These are phyloP conservation scores for Torulaspora indica DNA, from an alignment of 805 yeast species.

Conservation along the genomic window DNA sequence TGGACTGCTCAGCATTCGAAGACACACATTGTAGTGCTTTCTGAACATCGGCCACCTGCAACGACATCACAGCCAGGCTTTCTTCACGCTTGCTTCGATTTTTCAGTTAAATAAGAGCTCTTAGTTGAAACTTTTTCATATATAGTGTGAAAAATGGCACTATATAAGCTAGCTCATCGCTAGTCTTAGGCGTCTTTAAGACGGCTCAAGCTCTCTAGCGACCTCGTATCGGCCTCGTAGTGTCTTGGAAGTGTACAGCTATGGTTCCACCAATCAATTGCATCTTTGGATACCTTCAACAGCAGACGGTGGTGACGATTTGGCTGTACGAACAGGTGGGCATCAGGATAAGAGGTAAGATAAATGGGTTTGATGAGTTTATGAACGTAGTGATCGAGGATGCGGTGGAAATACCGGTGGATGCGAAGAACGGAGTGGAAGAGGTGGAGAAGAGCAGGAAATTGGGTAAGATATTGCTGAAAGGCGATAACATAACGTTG, in stretches of 20 bases:
- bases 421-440: constrained; percentile 36
- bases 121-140: neutral
- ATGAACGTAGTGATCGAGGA: constrained; percentile 76
- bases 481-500: constrained; percentile 90
- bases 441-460: constrained; percentile 33
- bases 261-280: constrained; percentile 89
- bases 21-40: constrained; percentile 32
- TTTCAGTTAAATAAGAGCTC: neutral
- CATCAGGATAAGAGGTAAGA: constrained; percentile 71
- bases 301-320: constrained; percentile 69
- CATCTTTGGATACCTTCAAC: constrained; percentile 80
- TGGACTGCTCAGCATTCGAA: constrained; percentile 24
- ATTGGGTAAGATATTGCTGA: constrained; percentile 73
- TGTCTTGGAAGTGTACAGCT: constrained; percentile 25
- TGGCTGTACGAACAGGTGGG: constrained; percentile 89
- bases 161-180: neutral
- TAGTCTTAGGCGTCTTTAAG: neutral
- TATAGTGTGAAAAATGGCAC: constrained; percentile 1
- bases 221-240: neutral
- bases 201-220: neutral
- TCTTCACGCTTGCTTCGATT: neutral
- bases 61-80: constrained; percentile 4
- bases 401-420: constrained; percentile 60
- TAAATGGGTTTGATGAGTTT: constrained; percentile 94
- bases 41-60: constrained; percentile 21